These are phyloP conservation scores for Polytrichum formosum DNA, from an alignment of 225 moss, liverwort and hornwort species.

Conservation along the genomic window DNA sequence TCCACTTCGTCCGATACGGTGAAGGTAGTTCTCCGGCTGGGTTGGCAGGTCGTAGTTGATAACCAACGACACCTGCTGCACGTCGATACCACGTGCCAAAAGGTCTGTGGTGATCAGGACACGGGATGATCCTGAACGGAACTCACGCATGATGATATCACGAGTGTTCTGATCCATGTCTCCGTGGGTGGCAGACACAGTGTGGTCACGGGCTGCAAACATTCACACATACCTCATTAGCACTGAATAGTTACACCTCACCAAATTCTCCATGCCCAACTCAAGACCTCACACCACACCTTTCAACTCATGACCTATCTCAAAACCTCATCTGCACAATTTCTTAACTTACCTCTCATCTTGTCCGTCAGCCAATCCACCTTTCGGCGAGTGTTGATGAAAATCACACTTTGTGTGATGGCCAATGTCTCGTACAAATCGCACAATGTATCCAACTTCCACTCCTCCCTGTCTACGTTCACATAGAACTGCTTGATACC, in stretches of 20 bases:
- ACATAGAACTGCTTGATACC: conserved; percentile 81
- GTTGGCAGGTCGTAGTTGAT: conserved; percentile 80
- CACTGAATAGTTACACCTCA: too few species aligned
- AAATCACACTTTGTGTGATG: conserved; percentile 69
- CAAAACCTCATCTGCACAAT: too few species aligned
- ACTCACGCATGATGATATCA: conserved; percentile 83
- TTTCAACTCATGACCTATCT: too few species aligned
- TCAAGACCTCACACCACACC: too few species aligned
- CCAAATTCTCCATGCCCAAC: too few species aligned
- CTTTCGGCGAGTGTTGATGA: conserved; percentile 75
- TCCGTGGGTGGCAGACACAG: conserved; percentile 74
- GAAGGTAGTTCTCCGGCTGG: conserved; percentile 84
- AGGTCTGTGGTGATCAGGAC: conserved; percentile 77
- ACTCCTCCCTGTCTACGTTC: conserved; percentile 67
- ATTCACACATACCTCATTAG: too few species aligned
- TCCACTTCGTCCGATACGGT: conserved; percentile 71
- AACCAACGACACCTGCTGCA: conserved; percentile 76
- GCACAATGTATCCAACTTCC: conserved; percentile 66
- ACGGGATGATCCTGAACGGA: conserved; percentile 72
- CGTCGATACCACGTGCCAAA: conserved; percentile 73
- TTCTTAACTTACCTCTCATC: conserved; percentile 43
- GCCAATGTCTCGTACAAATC: conserved; percentile 63
- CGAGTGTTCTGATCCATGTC: conserved; percentile 86
- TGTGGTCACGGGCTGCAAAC: conserved; percentile 53
- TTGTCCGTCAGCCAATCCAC: conserved; percentile 67